Evolutionary conservation across 2,329 filamentous ascomycete genomes (phyloP).

Genomic region (Claviceps pusilla): DNA sequence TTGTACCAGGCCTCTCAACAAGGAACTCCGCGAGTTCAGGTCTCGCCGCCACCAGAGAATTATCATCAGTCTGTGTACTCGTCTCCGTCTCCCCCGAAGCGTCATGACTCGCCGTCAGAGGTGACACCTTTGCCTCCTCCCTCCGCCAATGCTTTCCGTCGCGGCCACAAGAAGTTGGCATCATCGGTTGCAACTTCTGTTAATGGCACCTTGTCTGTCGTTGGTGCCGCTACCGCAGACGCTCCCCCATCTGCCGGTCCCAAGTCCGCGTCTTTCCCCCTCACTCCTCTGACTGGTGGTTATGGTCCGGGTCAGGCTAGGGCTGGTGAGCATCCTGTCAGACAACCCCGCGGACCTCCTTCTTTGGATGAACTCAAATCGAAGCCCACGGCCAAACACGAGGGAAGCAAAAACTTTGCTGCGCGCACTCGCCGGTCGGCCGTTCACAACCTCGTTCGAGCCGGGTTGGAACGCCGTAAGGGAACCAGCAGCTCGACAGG

Average conservation of each 20-base stretch:
- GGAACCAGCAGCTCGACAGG: conserved; percentile 55
- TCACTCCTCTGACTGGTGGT: conserved; percentile 65
- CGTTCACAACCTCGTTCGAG: conserved; percentile 79
- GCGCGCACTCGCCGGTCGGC: conserved; percentile 83
- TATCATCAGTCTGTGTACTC: conserved; percentile 35
- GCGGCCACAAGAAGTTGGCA: conserved; percentile 73
- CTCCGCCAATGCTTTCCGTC: conserved; percentile 82
- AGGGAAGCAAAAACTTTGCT: conserved; percentile 96
- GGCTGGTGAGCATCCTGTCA: conserved; percentile 83
- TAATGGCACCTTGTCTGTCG: conserved; percentile 32
- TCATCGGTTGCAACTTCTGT: conserved; percentile 52
- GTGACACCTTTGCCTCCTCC: conserved; percentile 63
- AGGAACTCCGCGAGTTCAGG: conserved; percentile 58
- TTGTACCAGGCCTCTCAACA: conserved; percentile 28
- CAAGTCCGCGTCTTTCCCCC: conserved; percentile 66
- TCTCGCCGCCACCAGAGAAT: conserved; percentile 62
- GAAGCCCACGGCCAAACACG: conserved; percentile 81
- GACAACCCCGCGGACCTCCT: conserved; percentile 85
- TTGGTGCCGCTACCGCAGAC: conserved; percentile 26
- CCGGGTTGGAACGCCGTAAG: conserved; percentile 75
- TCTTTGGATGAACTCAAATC: conserved; percentile 78
- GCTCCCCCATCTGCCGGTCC: conserved; percentile 48
- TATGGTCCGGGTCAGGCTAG: conserved; percentile 89
- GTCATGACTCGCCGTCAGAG: conserved; percentile 54
- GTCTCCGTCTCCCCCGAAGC: conserved; percentile 51